Conservation (phyloP, 2,329 filamentous ascomycete genomes). For the Pestalotiopsis sp. region DNA sequence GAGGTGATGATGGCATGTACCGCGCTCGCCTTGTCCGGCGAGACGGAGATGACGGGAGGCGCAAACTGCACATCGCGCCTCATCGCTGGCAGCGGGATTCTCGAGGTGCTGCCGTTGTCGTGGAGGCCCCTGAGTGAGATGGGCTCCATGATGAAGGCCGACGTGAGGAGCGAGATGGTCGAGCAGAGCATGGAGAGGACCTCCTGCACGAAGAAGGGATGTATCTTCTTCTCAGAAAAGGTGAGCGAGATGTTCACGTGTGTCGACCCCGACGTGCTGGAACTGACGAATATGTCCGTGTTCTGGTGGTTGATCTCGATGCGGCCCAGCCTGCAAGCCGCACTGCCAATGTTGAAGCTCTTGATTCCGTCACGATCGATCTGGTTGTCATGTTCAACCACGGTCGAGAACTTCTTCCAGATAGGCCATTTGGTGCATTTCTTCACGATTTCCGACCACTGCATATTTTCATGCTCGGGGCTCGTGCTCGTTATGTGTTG, state of each 20-base stretch:
- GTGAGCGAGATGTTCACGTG: slow-evolving; percentile 45
- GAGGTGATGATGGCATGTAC: slow-evolving; percentile 44
- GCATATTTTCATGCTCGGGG: slow-evolving; percentile 44
- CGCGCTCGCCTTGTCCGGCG: slow-evolving; percentile 40
- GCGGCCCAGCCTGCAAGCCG: slow-evolving; percentile 46
- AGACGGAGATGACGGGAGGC: slow-evolving; percentile 32
- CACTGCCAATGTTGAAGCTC: slow-evolving; percentile 46
- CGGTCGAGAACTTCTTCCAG: slow-evolving; percentile 56
- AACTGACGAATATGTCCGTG: slow-evolving; percentile 49
- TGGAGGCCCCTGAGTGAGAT: slow-evolving; percentile 46
- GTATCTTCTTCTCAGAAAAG: slow-evolving; percentile 48
- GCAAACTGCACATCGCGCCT: slow-evolving; percentile 24
- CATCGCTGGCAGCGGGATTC: slow-evolving; percentile 42
- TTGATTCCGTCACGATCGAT: slow-evolving; percentile 40
- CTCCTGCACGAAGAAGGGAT: slow-evolving; percentile 42
- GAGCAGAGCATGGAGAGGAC: slow-evolving; percentile 48
- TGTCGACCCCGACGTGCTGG: slow-evolving; percentile 38
- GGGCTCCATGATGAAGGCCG: slow-evolving; percentile 47
- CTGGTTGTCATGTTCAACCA: slow-evolving; percentile 53
- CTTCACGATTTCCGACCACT: slow-evolving; percentile 53
- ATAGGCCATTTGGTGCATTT: slow-evolving; percentile 57
- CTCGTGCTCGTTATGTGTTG: slow-evolving; percentile 6
- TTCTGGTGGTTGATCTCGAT: slow-evolving; percentile 43
- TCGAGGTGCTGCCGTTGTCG: slow-evolving; percentile 39
- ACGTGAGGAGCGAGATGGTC: slow-evolving; percentile 48